Conservation (phyloP, 164 flowering plant species). For the Macadamia integrifolia region DNA sequence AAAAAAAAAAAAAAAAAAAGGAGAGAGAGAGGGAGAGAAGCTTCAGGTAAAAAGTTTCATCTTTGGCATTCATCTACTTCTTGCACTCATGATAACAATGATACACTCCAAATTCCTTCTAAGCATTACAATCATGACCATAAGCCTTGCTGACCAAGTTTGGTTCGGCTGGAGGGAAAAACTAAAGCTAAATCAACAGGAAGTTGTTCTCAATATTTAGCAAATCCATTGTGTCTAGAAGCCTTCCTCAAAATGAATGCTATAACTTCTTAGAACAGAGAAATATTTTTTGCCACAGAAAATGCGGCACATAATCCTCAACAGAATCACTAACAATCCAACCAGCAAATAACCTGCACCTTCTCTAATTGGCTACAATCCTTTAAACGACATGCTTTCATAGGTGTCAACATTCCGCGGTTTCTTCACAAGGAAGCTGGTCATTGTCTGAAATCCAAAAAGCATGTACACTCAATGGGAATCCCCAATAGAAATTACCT, state of each 20-base stretch:
- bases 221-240: constrained; percentile 44
- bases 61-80: no score
- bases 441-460: constrained; percentile 64
- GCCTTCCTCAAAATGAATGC: constrained; percentile 74
- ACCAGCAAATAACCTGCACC: constrained; percentile 97
- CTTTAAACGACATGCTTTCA: constrained; percentile 70
- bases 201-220: constrained; percentile 44
- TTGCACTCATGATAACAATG: no score
- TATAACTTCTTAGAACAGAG: constrained; percentile 37
- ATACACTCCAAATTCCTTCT: no score
- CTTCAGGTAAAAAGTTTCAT: no score
- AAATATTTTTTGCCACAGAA: constrained; percentile 66
- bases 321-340: constrained; percentile 98
- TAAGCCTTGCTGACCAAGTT: no score
- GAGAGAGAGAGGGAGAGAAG: no score
- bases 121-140: not conserved
- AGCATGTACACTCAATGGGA: not conserved
- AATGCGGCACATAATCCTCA: constrained; percentile 92
- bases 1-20: no score
- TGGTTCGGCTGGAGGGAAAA: not conserved
- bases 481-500: no score
- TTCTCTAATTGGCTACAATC: constrained; percentile 91
- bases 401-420: constrained; percentile 53
- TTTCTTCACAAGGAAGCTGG: constrained; percentile 92
- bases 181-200: no score